Percentiles rank a stretch among this genome's conserved stretches.
phyloP scores from a whole-genome alignment of 257 asterid species.

The Nicotiana tomentosiformis region DNA sequence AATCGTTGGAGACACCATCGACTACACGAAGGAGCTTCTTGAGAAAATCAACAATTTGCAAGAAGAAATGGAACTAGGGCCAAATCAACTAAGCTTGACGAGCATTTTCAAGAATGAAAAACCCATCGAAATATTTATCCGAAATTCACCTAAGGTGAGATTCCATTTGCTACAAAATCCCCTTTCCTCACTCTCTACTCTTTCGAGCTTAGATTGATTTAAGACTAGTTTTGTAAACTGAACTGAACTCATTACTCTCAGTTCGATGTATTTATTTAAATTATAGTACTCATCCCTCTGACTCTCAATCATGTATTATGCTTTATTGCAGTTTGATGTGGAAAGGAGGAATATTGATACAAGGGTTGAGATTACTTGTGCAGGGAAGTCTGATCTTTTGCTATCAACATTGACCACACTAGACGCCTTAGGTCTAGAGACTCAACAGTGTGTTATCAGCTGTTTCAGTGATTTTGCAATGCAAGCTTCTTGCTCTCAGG shows the following conservation, averaged over 20 bases:
- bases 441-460: slow-evolving; percentile 65
- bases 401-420: slow-evolving; percentile 61
- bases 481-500: slow-evolving; percentile 66
- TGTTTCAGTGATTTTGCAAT: slow-evolving; percentile 62
- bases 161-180: not conserved
- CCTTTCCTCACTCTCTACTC: not conserved
- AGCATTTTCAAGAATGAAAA: slow-evolving; percentile 45
- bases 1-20: slow-evolving; percentile 77
- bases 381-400: slow-evolving; percentile 47
- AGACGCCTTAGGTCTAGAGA: slow-evolving; percentile 61
- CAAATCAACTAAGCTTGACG: slow-evolving; percentile 29
- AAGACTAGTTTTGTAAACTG: not conserved
- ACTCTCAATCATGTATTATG: too few relatives aligned
- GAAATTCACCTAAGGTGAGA: slow-evolving; percentile 69
- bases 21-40: slow-evolving; percentile 68
- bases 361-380: slow-evolving; percentile 49
- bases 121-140: slow-evolving; percentile 38
- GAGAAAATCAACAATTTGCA: slow-evolving; percentile 52
- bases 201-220: not conserved
- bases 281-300: too few relatives aligned
- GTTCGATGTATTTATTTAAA: not conserved
- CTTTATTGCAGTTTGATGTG: slow-evolving; percentile 52
- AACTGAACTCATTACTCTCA: not conserved
- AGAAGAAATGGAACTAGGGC: slow-evolving; percentile 39
- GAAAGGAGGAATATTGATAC: slow-evolving; percentile 48